Evolutionary conservation across 805 yeast genomes (phyloP).

Genomic region (Schwanniomyces yamadae): DNA sequence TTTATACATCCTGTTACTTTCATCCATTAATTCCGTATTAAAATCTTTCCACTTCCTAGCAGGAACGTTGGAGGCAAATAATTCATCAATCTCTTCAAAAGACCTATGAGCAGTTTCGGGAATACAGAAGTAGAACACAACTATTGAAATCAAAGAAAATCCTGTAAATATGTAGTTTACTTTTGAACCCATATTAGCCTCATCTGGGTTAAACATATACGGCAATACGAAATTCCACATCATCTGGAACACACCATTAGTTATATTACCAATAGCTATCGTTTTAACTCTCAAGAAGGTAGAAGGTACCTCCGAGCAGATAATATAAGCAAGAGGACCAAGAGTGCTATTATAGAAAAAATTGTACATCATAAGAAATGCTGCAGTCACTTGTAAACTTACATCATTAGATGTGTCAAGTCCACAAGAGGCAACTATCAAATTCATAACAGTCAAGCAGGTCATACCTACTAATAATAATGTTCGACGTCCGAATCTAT

Average conservation of each 20-base stretch:
- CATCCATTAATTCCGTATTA: background rate
- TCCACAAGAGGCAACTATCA: slow-evolving; percentile 26
- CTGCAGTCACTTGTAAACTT: slow-evolving; percentile 26
- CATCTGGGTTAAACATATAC: slow-evolving; percentile 37
- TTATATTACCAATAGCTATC: slow-evolving; percentile 21
- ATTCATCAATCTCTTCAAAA: slow-evolving; percentile 15
- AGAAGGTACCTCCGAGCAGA: slow-evolving; percentile 37
- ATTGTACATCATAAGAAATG: slow-evolving; percentile 16
- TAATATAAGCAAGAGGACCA: slow-evolving; percentile 39
- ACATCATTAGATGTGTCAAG: slow-evolving; percentile 10
- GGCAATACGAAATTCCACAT: slow-evolving; percentile 37
- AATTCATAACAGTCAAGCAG: slow-evolving; percentile 17
- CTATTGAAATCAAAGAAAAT: slow-evolving; percentile 17
- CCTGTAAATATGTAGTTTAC: slow-evolving; percentile 45
- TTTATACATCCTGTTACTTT: too few species aligned
- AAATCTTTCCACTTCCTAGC: slow-evolving; percentile 16
- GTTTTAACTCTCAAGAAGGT: slow-evolving; percentile 34
- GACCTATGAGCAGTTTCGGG: slow-evolving; percentile 9
- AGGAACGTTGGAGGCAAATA: slow-evolving; percentile 26
- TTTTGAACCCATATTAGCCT: slow-evolving; percentile 45
- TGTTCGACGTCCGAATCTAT: slow-evolving; percentile 30
- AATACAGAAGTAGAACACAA: slow-evolving; percentile 4
- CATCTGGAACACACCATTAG: slow-evolving; percentile 21
- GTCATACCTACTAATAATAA: slow-evolving; percentile 24
- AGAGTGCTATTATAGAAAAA: slow-evolving; percentile 30